phyloP scores from a whole-genome alignment of 257 asterid genomes.

The Solanum commersonii region DNA sequence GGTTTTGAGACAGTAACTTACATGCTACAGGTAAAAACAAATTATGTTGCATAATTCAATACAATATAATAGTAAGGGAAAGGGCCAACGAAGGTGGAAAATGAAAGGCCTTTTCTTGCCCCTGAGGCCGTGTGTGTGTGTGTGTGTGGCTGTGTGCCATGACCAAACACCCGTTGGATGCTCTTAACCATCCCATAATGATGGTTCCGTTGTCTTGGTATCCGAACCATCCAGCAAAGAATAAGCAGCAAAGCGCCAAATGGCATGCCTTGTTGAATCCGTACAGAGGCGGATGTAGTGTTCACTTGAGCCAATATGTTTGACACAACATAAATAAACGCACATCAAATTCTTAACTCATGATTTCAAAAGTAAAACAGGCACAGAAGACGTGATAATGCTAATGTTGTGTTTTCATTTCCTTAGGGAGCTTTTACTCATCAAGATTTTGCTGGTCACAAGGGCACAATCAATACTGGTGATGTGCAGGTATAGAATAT shows the following conservation, averaged over 20 bases:
- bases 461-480: constrained; percentile 72
- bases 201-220: neutral
- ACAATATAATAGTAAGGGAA: neutral
- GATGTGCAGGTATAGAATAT: constrained; percentile 72
- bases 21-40: constrained; percentile 45
- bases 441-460: constrained; percentile 91
- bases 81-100: neutral
- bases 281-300: neutral
- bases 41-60: neutral
- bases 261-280: neutral
- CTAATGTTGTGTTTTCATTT: neutral
- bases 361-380: neutral
- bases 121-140: neutral
- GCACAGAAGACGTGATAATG: neutral
- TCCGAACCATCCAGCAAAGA: neutral
- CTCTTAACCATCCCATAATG: neutral
- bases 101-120: neutral
- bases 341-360: neutral
- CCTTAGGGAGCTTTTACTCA: constrained; percentile 74
- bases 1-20: constrained; percentile 98
- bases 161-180: neutral
- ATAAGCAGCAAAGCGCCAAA: neutral
- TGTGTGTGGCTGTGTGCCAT: neutral
- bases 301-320: neutral
- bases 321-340: neutral